phyloP scores from a whole-genome alignment of 2,329 filamentous ascomycete species.

The Tolypocladium nubicola region DNA sequence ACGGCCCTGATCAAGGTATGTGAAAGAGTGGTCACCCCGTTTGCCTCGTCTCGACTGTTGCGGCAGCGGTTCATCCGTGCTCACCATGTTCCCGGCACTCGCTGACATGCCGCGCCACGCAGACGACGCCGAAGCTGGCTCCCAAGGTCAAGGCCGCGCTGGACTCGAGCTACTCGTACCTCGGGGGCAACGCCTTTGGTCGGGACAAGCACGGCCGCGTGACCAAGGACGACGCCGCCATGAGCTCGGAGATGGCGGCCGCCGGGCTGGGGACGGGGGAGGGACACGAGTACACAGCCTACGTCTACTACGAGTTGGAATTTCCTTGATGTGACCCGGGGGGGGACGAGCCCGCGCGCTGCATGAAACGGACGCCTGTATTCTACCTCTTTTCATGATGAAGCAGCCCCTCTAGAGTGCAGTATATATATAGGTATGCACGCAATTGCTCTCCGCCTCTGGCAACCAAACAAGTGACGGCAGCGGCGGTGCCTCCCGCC shows the following conservation, averaged over 20 bases:
- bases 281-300: conserved; percentile 81
- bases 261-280: conserved; percentile 58
- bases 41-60: neutral
- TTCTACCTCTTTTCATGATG: conserved; percentile 14
- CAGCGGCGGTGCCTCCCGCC: neutral
- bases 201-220: conserved; percentile 88
- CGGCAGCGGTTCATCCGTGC: conserved; percentile 5
- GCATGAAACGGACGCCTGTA: conserved; percentile 14
- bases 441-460: neutral
- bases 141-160: conserved; percentile 72
- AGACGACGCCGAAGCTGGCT: conserved; percentile 75
- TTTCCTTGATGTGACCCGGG: conserved; percentile 34
- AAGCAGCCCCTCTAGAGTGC: neutral
- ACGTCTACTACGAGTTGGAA: conserved; percentile 94
- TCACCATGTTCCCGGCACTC: neutral
- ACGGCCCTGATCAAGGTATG: conserved; percentile 75
- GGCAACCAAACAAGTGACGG: neutral
- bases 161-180: conserved; percentile 78
- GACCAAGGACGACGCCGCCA: conserved; percentile 74
- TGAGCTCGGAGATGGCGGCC: conserved; percentile 75
- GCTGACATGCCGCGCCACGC: neutral
- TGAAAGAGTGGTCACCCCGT: neutral
- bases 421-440: neutral
- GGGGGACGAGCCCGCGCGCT: no score
- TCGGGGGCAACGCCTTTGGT: conserved; percentile 89